Evolutionary conservation across 164 flowering plant species (phyloP), one percentile per base, ranked within the genome.

Genomic region (Stephania cephalantha): DNA sequence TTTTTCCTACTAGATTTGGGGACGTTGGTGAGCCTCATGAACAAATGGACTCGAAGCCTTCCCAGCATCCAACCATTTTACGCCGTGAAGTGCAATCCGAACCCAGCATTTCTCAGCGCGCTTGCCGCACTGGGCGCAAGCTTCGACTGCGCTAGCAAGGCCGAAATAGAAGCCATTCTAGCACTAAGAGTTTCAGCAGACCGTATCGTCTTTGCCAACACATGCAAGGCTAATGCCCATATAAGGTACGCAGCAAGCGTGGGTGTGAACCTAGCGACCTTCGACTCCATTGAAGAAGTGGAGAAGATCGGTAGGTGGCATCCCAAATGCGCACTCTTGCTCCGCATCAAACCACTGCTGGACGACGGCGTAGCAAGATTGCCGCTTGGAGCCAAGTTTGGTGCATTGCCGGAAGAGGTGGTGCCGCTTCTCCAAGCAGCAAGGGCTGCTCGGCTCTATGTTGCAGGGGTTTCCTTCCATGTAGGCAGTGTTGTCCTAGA

Each of bases 51-150:
- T 45, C 72, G n/a, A 2, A 18, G 29, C 50, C 83, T 88, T 7
- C 89, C 89, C 18, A 68, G 1, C 10, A 79, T 86, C 68, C 85
- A 71, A 1, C 90, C 90, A 8, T 85, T 77, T 78, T 88, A 87
- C 67, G 90, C 91, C 30, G 88, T 88, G 73, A 88, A 88, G 73
- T 88, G 91, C 75, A 88, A 88, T 71, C 87, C 90, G 0, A 76
- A 87, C 58, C 87, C 84, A 0, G 74, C 86, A 0, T 70, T 87
- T 13, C 85, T 88, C 20, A 76, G 81, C 9, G 72, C 83, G 1
- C 74, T 88, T 71, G 88, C 88, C 0, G 82, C 86, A 0, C 87
- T 87, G 4, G 88, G 90, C 5, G 75, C 84, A 0, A 69, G 75
- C 73, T 88, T 87, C 30, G 91, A 87, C 76, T 88, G 91, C 46